Conservation (phyloP, 257 asterid genomes). For the Nicotiana tomentosiformis region DNA sequence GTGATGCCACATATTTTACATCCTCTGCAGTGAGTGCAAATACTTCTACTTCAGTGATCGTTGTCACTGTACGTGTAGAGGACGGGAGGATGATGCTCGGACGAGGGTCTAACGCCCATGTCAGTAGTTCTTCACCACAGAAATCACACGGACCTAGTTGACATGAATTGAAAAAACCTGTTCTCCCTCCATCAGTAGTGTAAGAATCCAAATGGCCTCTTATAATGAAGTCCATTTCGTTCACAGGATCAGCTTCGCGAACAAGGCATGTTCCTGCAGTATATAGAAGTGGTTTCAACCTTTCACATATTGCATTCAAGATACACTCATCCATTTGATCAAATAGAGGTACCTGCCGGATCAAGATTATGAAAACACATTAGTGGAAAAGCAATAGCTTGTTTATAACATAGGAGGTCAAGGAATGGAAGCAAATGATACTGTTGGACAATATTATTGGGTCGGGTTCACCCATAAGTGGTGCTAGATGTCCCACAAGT, state of each 20-base stretch:
- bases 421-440: too few relatives aligned
- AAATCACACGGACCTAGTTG: constrained; percentile 58
- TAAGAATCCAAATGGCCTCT: constrained; percentile 59
- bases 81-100: constrained; percentile 57
- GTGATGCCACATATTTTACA: constrained; percentile 54
- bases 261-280: constrained; percentile 43
- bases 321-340: constrained; percentile 59
- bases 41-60: constrained; percentile 60
- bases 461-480: too few relatives aligned
- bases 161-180: constrained; percentile 53
- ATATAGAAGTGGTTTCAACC: constrained; percentile 49
- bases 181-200: constrained; percentile 66
- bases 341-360: constrained; percentile 50
- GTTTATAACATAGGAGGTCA: too few relatives aligned
- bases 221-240: constrained; percentile 64
- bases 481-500: too few relatives aligned
- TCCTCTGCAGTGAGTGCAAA: constrained; percentile 54
- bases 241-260: constrained; percentile 67
- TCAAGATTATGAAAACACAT: not conserved
- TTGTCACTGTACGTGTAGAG: constrained; percentile 56
- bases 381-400: too few relatives aligned
- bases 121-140: constrained; percentile 68
- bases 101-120: constrained; percentile 59
- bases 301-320: constrained; percentile 60
- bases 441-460: too few relatives aligned